These are phyloP conservation scores for Xylaria sp. DNA, from an alignment of 2,329 filamentous ascomycete genomes.

Conservation along the genomic window DNA sequence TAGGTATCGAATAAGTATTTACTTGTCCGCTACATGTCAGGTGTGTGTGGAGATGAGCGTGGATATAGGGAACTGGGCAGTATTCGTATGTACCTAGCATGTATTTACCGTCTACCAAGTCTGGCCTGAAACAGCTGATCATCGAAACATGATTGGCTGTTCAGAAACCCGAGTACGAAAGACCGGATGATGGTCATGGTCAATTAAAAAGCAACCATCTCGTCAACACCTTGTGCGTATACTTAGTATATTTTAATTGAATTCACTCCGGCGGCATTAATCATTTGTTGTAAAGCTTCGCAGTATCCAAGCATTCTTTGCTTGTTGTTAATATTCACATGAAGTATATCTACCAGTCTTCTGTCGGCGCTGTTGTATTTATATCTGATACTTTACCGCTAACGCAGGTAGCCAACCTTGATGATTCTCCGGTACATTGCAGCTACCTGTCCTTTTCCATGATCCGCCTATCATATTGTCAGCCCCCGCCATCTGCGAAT, in stretches of 20 bases:
- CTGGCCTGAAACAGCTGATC: conserved; percentile 20
- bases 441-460: background rate
- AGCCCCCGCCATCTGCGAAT: background rate
- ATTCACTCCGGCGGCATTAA: background rate
- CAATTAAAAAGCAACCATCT: background rate
- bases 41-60: background rate
- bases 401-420: background rate
- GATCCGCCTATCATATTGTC: background rate
- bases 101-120: conserved; percentile 27
- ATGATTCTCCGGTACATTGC: background rate
- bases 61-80: background rate
- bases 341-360: no score
- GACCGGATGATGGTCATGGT: background rate
- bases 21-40: background rate
- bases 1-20: no score
- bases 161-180: conserved; percentile 31
- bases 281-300: background rate
- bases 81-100: background rate
- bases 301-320: background rate
- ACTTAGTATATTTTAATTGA: no score
- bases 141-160: conserved; percentile 25
- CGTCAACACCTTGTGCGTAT: background rate
- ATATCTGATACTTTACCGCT: background rate
- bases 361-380: no score
- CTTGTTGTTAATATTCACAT: background rate